These are phyloP conservation scores for Vitis cinerea DNA, from an alignment of 164 flowering plant species.

Conservation along the genomic window DNA sequence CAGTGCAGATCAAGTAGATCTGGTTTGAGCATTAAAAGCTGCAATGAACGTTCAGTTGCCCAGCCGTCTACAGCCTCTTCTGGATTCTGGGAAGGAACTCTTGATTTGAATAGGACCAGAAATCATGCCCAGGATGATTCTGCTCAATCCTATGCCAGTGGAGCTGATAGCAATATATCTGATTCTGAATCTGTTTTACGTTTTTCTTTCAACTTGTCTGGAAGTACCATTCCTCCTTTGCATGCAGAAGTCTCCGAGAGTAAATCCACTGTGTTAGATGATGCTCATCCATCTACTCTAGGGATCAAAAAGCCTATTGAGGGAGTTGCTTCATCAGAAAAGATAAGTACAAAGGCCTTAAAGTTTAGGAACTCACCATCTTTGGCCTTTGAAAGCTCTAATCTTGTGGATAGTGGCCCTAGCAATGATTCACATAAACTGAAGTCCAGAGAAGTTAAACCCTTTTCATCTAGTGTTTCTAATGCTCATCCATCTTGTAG, in stretches of 20 bases:
- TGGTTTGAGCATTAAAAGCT: slow-evolving; percentile 10
- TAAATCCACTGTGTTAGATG: slow-evolving; percentile 15
- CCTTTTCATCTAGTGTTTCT: slow-evolving; percentile 23
- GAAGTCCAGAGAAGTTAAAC: slow-evolving; percentile 20
- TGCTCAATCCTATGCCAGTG: slow-evolving; percentile 17
- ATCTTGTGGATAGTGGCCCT: slow-evolving; percentile 4
- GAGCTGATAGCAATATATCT: slow-evolving; percentile 19
- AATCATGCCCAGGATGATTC: slow-evolving; percentile 17
- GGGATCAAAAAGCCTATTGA: slow-evolving; percentile 12
- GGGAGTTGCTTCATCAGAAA: slow-evolving; percentile 19
- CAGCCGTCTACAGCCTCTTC: slow-evolving; percentile 27
- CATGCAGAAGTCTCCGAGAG: slow-evolving; percentile 12
- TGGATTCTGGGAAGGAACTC: slow-evolving; percentile 41
- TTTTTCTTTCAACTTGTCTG: slow-evolving; percentile 32
- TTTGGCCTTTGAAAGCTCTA: slow-evolving; percentile 14
- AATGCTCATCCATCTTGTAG: slow-evolving; percentile 17
- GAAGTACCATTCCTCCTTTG: slow-evolving; percentile 20
- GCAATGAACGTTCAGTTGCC: slow-evolving; percentile 20
- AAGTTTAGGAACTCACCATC: slow-evolving; percentile 11
- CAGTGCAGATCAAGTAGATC: slow-evolving; percentile 18
- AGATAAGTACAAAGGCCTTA: slow-evolving; percentile 3
- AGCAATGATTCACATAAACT: slow-evolving; percentile 9
- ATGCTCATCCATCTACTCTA: slow-evolving; percentile 8
- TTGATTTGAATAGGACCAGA: slow-evolving; percentile 22
- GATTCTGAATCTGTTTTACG: slow-evolving; percentile 26